Evolutionary conservation across 2,329 filamentous ascomycete genomes (phyloP).

Genomic region (Trichothecium sympodiale): DNA sequence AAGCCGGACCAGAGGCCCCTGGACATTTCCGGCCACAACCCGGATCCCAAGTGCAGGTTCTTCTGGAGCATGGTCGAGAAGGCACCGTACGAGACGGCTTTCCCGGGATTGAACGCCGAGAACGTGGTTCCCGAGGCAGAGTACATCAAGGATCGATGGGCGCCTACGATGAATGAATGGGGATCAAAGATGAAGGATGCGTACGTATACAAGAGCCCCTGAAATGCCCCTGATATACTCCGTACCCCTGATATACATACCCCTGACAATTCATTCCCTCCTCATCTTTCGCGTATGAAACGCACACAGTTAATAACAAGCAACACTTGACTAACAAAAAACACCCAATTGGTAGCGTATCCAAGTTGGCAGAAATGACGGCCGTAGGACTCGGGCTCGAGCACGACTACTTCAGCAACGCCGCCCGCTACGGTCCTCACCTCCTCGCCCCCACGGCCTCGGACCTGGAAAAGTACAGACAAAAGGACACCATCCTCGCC

Average conservation of each 20-base stretch:
- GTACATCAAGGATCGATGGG: constrained; percentile 39
- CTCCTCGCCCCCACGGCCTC: constrained; percentile 51
- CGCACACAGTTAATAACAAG: neutral
- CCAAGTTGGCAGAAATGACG: constrained; percentile 46
- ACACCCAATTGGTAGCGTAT: constrained; percentile 25
- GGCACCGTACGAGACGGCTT: constrained; percentile 42
- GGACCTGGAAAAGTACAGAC: constrained; percentile 41
- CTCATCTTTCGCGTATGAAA: neutral
- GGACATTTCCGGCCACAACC: constrained; percentile 43
- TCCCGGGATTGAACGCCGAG: constrained; percentile 41
- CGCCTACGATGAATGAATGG: constrained; percentile 44
- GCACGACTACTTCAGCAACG: constrained; percentile 39
- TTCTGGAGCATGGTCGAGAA: constrained; percentile 49
- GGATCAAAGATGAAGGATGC: constrained; percentile 49
- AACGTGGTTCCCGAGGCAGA: constrained; percentile 42
- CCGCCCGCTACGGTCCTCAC: constrained; percentile 48
- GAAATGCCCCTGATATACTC: too few species aligned
- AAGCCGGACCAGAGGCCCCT: constrained; percentile 44
- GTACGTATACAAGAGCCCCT: constrained; percentile 25
- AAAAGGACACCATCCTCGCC: constrained; percentile 46
- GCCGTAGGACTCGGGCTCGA: constrained; percentile 45
- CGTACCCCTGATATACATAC: too few species aligned
- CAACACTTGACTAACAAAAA: neutral
- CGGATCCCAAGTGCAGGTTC: constrained; percentile 52
- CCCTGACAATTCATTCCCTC: too few species aligned